Evolutionary conservation across 2,329 filamentous ascomycete species (phyloP).

Genomic region (Trichoderma cornu-damae): DNA sequence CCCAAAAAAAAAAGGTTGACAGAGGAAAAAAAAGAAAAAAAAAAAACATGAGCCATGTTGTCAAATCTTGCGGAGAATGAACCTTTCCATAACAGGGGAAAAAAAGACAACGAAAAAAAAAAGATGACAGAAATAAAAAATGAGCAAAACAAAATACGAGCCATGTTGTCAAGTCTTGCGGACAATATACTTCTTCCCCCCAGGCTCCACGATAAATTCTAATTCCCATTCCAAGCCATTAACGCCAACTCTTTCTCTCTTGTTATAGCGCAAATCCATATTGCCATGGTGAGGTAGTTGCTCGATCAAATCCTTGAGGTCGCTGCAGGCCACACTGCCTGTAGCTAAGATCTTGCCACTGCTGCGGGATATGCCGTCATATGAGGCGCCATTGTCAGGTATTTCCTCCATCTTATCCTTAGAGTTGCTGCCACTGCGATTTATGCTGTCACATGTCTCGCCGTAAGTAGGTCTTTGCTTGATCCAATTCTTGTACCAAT

Average conservation of each 20-base stretch:
- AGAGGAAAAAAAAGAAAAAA: not conserved
- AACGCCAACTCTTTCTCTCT: conserved; percentile 39
- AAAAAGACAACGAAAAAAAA: too few species aligned
- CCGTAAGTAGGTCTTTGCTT: conserved; percentile 29
- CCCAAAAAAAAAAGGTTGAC: not conserved
- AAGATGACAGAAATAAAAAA: not conserved
- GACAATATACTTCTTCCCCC: conserved; percentile 14
- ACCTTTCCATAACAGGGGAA: conserved; percentile 17
- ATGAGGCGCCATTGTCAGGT: conserved; percentile 25
- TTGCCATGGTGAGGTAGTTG: conserved; percentile 26
- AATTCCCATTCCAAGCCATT: conserved; percentile 25
- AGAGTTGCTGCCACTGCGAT: conserved; percentile 66
- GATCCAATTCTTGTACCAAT: too few species aligned
- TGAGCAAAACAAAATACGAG: not conserved
- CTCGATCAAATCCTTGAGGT: conserved; percentile 55
- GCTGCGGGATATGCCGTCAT: conserved; percentile 57
- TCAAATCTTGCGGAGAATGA: conserved; percentile 10
- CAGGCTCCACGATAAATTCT: too few species aligned
- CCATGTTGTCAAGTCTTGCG: conserved; percentile 6
- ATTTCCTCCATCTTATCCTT: conserved; percentile 48
- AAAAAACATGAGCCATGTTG: not conserved
- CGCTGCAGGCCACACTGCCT: conserved; percentile 70
- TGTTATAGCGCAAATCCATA: conserved; percentile 39
- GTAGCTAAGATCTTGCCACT: conserved; percentile 73
- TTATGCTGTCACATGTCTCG: conserved; percentile 35